These are phyloP conservation scores for Neonectria punicea DNA, from an alignment of 2,329 filamentous ascomycete genomes.

Conservation along the genomic window DNA sequence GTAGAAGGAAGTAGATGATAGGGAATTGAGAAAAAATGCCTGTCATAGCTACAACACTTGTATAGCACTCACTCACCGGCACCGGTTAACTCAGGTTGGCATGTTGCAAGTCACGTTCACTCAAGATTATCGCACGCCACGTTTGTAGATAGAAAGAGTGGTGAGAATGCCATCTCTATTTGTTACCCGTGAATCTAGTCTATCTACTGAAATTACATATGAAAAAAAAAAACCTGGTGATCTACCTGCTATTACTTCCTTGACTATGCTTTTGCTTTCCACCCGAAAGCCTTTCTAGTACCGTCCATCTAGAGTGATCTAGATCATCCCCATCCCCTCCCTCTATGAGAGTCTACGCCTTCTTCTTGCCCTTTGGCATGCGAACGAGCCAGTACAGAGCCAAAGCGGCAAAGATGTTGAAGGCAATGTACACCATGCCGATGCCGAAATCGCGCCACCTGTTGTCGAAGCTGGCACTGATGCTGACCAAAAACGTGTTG, in stretches of 20 bases:
- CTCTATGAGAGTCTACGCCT: constrained; percentile 13
- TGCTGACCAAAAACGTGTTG: constrained; percentile 52
- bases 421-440: constrained; percentile 63
- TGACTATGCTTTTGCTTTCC: neutral
- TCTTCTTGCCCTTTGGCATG: constrained; percentile 51
- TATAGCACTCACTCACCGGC: too few relatives aligned
- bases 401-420: constrained; percentile 63
- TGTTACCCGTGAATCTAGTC: neutral
- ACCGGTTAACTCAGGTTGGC: too few relatives aligned
- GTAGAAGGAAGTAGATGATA: too few relatives aligned
- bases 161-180: neutral
- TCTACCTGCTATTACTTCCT: neutral
- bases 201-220: neutral
- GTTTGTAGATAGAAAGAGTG: neutral
- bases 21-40: too few relatives aligned
- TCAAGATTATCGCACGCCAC: neutral
- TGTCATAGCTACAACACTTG: too few relatives aligned
- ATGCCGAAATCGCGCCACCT: constrained; percentile 69
- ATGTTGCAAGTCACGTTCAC: too few relatives aligned
- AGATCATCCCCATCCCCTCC: neutral
- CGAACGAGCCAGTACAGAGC: constrained; percentile 61
- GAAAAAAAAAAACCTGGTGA: neutral
- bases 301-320: neutral
- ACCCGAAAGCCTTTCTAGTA: neutral
- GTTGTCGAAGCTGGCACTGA: constrained; percentile 59